Conservation (phyloP, 2,329 filamentous ascomycete genomes). For the Parastagonospora nodorum region DNA sequence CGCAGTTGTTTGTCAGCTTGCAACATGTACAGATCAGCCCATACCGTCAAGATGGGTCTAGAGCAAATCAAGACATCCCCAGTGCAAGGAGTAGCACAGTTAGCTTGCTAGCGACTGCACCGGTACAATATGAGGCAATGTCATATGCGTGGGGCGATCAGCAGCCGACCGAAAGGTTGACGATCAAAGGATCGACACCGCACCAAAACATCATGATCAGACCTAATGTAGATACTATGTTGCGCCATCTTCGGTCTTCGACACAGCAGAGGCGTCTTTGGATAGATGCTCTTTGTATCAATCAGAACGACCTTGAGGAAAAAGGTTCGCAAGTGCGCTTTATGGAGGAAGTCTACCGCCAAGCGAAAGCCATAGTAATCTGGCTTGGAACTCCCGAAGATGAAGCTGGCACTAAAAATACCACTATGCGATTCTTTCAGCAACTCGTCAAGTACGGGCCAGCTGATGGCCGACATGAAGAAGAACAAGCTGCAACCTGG, state of each 20-base stretch:
- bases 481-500: not conserved
- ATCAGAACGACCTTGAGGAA: slow-evolving; percentile 1
- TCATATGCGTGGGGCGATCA: slow-evolving; percentile 3
- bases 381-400: not conserved
- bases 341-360: slow-evolving; percentile 1
- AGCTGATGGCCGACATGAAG: not conserved
- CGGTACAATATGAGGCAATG: slow-evolving; percentile 1
- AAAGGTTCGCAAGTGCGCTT: not conserved
- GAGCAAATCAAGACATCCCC: not conserved
- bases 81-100: not conserved
- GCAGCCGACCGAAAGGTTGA: not conserved
- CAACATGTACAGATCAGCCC: not conserved
- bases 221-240: slow-evolving; percentile 2
- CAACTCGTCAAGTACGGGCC: not conserved
- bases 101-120: not conserved
- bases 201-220: not conserved
- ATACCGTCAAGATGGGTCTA: not conserved
- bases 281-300: slow-evolving; percentile 5
- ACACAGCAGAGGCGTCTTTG: not conserved
- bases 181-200: not conserved
- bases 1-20: not conserved
- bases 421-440: not conserved
- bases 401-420: not conserved
- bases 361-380: slow-evolving; percentile 2
- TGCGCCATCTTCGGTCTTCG: not conserved